phyloP scores from a whole-genome alignment of 2,329 filamentous ascomycete genomes.

The Albophoma yamanashiensis region DNA sequence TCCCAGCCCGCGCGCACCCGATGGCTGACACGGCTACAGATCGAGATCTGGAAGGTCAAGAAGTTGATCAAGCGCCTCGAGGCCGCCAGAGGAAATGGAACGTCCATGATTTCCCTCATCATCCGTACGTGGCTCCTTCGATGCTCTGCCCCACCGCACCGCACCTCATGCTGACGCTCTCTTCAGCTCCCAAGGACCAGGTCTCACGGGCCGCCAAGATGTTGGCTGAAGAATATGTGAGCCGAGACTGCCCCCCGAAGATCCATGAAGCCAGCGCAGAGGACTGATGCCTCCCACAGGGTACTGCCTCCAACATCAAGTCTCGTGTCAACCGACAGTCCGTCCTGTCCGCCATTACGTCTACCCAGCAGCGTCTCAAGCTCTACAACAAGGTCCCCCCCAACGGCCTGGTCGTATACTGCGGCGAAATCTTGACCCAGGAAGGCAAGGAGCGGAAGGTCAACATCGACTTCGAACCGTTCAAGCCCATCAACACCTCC shows the following conservation, averaged over 20 bases:
- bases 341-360: conserved; percentile 95
- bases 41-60: conserved; percentile 94
- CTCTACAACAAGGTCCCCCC: conserved; percentile 98
- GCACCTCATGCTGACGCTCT: conserved; percentile 1
- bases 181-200: conserved; percentile 87
- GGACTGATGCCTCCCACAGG: conserved; percentile 39
- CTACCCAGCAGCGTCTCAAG: conserved; percentile 97
- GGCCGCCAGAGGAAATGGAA: conserved; percentile 94
- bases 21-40: conserved; percentile 29
- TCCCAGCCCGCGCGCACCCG: neutral
- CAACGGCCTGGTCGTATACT: conserved; percentile 96
- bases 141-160: neutral
- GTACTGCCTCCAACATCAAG: conserved; percentile 98
- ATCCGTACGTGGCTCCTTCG: conserved; percentile 58
- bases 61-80: conserved; percentile 99
- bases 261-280: neutral
- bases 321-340: conserved; percentile 98
- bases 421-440: conserved; percentile 98
- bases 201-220: conserved; percentile 94
- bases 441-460: conserved; percentile 99
- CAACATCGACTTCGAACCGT: conserved; percentile 99
- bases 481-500: conserved; percentile 99
- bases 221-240: conserved; percentile 99
- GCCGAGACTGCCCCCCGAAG: conserved; percentile 15
- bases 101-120: conserved; percentile 98